Percentiles rank a stretch among this genome's conserved stretches.
phyloP scores from a whole-genome alignment of 2,329 filamentous ascomycete genomes.

The Phaeoacremonium minimum region DNA sequence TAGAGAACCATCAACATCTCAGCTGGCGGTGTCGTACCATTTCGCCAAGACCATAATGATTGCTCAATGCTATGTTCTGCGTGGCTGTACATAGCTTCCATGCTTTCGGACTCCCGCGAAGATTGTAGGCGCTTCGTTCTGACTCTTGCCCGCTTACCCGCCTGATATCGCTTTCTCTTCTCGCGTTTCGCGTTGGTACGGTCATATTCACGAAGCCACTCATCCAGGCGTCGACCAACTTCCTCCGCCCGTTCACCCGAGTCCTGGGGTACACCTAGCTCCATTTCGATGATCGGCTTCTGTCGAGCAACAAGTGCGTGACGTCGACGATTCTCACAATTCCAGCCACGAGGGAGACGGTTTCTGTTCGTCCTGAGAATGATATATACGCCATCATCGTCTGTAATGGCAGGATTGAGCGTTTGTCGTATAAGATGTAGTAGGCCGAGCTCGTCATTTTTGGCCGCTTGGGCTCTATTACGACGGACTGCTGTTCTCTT shows the following conservation, averaged over 20 bases:
- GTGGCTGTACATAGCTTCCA: neutral
- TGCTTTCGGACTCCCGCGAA: neutral
- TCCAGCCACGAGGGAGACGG: too few relatives aligned
- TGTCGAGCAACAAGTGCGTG: conserved; percentile 4
- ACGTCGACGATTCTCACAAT: neutral
- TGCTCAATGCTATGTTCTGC: neutral
- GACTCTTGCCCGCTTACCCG: conserved; percentile 12
- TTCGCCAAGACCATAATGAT: too few relatives aligned
- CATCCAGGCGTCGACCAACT: conserved; percentile 16
- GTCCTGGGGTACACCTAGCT: conserved; percentile 14
- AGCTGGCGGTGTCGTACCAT: too few relatives aligned
- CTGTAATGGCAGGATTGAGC: neutral
- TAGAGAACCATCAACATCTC: too few relatives aligned
- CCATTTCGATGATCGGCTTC: conserved; percentile 16
- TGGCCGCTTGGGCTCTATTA: too few relatives aligned
- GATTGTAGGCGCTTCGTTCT: conserved; percentile 10
- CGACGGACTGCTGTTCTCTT: too few relatives aligned
- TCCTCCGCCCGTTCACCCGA: conserved; percentile 14
- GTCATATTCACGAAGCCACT: conserved; percentile 13
- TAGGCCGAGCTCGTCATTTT: too few relatives aligned
- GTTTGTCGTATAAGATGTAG: neutral
- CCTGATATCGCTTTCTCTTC: conserved; percentile 14
- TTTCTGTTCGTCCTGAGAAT: too few relatives aligned
- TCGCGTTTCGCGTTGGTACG: conserved; percentile 19
- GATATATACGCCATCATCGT: neutral